Percentiles rank a stretch among this genome's conserved stretches.
Evolutionary conservation across 768 basidiomycete species (phyloP).

Genomic region (Dictyophora rubrovolvata): DNA sequence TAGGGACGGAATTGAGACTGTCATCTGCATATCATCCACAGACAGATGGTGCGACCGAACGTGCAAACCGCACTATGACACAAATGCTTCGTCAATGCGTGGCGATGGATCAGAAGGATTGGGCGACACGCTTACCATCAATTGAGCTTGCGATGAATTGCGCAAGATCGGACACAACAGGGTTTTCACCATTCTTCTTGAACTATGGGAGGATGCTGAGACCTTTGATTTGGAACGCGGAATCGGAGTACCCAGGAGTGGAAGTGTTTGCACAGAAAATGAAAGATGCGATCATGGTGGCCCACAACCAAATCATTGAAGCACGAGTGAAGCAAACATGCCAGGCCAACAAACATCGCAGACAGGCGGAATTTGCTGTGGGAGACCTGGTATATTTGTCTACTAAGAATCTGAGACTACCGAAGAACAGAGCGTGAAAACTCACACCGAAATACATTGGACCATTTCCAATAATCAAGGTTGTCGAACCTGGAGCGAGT

Average conservation of each 20-base stretch:
- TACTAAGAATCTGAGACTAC: slow-evolving; percentile 25
- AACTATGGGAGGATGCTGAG: slow-evolving; percentile 11
- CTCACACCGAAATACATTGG: slow-evolving; percentile 28
- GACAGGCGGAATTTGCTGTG: slow-evolving; percentile 12
- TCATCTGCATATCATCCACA: slow-evolving; percentile 36
- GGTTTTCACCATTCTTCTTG: slow-evolving; percentile 14
- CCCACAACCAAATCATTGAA: slow-evolving; percentile 20
- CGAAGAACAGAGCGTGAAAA: slow-evolving; percentile 22
- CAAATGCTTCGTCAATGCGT: slow-evolving; percentile 11
- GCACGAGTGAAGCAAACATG: slow-evolving; percentile 20
- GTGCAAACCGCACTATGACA: slow-evolving; percentile 20
- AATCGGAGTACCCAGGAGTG: slow-evolving; percentile 17
- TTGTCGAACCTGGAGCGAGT: slow-evolving; percentile 10
- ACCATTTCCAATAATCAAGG: slow-evolving; percentile 19
- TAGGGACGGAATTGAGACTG: slow-evolving; percentile 25
- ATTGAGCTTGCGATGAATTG: slow-evolving; percentile 17
- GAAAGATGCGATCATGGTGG: slow-evolving; percentile 16
- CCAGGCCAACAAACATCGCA: slow-evolving; percentile 17
- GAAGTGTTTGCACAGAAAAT: slow-evolving; percentile 17
- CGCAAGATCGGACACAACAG: slow-evolving; percentile 12
- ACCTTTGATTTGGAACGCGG: slow-evolving; percentile 7
- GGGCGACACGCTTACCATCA: slow-evolving; percentile 10
- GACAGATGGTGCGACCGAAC: slow-evolving; percentile 30
- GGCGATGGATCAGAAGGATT: slow-evolving; percentile 24
- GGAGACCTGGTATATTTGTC: slow-evolving; percentile 26